A percentile compares a stretch with the other conserved stretches of the same genome.
phyloP scores from a whole-genome alignment of 2,329 filamentous ascomycete genomes.

The Hypoxylon sp. region DNA sequence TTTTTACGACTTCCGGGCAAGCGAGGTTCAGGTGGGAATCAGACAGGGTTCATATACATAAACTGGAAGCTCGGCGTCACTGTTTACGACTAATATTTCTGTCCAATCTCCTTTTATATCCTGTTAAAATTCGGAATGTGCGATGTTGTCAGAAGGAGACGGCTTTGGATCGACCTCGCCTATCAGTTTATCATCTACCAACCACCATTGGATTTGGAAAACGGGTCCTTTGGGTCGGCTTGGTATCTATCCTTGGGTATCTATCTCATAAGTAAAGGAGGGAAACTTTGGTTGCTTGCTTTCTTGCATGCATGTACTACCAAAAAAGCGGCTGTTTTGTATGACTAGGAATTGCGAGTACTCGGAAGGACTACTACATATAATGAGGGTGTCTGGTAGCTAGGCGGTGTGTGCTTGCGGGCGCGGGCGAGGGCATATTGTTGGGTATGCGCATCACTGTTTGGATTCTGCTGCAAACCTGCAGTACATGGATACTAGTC shows the following conservation, averaged over 20 bases:
- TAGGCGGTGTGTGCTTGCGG: slow-evolving; percentile 10
- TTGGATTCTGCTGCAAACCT: slow-evolving; percentile 10
- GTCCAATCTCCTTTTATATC: slow-evolving; percentile 22
- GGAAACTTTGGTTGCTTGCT: slow-evolving; percentile 11
- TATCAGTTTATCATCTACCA: neutral
- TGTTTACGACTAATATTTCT: slow-evolving; percentile 38
- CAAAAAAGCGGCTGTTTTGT: slow-evolving; percentile 16
- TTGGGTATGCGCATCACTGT: slow-evolving; percentile 9
- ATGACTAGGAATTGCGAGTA: slow-evolving; percentile 19
- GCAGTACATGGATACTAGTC: neutral
- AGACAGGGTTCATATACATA: slow-evolving; percentile 20
- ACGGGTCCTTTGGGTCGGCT: slow-evolving; percentile 2
- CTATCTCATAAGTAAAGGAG: slow-evolving; percentile 19
- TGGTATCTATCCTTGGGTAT: slow-evolving; percentile 8
- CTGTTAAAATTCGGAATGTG: slow-evolving; percentile 13
- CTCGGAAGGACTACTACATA: slow-evolving; percentile 20
- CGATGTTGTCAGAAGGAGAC: slow-evolving; percentile 3
- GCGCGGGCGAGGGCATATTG: slow-evolving; percentile 10
- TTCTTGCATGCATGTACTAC: slow-evolving; percentile 23
- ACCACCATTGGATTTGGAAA: slow-evolving; percentile 1
- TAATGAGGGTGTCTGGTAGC: slow-evolving; percentile 4
- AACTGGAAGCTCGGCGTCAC: slow-evolving; percentile 30
- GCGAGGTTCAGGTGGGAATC: slow-evolving; percentile 33
- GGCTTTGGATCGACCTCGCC: neutral
- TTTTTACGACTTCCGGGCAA: slow-evolving; percentile 29